Conservation (phyloP, 192 early-diverging fungal genomes). For the Jimgerdemannia flammicorona region DNA sequence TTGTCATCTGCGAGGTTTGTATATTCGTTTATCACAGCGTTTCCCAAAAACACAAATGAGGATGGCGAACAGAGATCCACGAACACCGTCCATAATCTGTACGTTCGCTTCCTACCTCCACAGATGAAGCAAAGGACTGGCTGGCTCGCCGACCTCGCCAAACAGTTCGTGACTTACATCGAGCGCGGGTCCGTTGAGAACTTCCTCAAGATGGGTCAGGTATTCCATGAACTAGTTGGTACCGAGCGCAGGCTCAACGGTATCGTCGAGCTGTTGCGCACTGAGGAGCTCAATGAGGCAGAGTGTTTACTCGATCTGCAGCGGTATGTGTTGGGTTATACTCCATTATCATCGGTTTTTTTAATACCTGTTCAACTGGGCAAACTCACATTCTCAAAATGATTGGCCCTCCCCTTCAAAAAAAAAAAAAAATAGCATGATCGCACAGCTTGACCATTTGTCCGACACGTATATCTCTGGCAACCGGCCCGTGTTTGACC, state of each 20-base stretch:
- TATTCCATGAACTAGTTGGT: slow-evolving; percentile 74
- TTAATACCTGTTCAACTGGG: too few relatives aligned
- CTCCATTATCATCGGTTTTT: slow-evolving; percentile 5
- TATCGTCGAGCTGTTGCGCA: slow-evolving; percentile 72
- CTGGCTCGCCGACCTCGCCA: slow-evolving; percentile 65
- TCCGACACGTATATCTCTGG: slow-evolving; percentile 56
- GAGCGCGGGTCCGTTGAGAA: slow-evolving; percentile 61
- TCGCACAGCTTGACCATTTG: slow-evolving; percentile 62
- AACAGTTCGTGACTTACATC: slow-evolving; percentile 65
- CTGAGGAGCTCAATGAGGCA: slow-evolving; percentile 68
- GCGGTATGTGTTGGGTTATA: slow-evolving; percentile 23
- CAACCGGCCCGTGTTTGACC: slow-evolving; percentile 19
- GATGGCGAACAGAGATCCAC: background rate
- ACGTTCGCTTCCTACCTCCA: background rate
- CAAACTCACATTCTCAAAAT: too few relatives aligned
- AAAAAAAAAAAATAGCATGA: slow-evolving; percentile 38
- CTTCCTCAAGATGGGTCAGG: slow-evolving; percentile 68
- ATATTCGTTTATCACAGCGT: background rate
- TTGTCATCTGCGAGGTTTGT: slow-evolving; percentile 45
- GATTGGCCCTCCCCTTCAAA: too few relatives aligned
- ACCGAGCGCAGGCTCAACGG: slow-evolving; percentile 76
- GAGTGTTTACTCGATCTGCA: slow-evolving; percentile 68
- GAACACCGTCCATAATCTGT: too few relatives aligned
- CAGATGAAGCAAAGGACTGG: slow-evolving; percentile 60
- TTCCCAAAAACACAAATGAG: background rate